phyloP scores from a whole-genome alignment of 2,329 filamentous ascomycete species.

The Alternaria consortialis region DNA sequence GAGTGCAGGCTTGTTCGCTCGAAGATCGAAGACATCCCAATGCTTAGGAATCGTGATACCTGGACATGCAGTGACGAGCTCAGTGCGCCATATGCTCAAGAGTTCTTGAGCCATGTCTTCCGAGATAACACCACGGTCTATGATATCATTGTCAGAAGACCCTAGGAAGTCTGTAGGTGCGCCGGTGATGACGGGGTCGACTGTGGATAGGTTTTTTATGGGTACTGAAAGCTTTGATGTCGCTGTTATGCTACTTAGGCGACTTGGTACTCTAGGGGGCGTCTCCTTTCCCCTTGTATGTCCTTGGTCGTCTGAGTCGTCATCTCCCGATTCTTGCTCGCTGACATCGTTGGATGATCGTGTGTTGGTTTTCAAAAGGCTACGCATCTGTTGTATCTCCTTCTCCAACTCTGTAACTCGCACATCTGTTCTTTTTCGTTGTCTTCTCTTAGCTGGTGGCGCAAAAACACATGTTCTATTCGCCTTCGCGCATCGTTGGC shows the following conservation, averaged over 20 bases:
- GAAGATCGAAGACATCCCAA: slow-evolving; percentile 43
- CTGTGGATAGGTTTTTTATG: slow-evolving; percentile 11
- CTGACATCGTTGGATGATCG: slow-evolving; percentile 35
- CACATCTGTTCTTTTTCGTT: slow-evolving; percentile 50
- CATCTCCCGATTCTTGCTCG: slow-evolving; percentile 42
- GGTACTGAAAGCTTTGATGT: slow-evolving; percentile 11
- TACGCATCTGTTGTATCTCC: slow-evolving; percentile 49
- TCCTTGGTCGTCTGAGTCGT: slow-evolving; percentile 33
- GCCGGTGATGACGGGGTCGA: slow-evolving; percentile 9
- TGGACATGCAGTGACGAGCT: slow-evolving; percentile 41
- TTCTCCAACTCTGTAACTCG: slow-evolving; percentile 49
- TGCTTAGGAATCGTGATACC: slow-evolving; percentile 41
- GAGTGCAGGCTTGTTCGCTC: slow-evolving; percentile 43
- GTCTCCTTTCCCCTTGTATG: slow-evolving; percentile 24
- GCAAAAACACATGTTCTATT: slow-evolving; percentile 46
- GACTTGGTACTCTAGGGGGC: slow-evolving; percentile 23
- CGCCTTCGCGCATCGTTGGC: slow-evolving; percentile 49
- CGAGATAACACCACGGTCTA: slow-evolving; percentile 46
- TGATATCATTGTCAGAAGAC: slow-evolving; percentile 42
- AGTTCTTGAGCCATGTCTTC: slow-evolving; percentile 41
- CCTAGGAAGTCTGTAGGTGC: slow-evolving; percentile 33
- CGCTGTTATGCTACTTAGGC: slow-evolving; percentile 18
- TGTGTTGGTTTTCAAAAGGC: slow-evolving; percentile 37
- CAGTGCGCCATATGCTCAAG: slow-evolving; percentile 42
- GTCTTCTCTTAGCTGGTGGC: slow-evolving; percentile 46